These are phyloP conservation scores for Parietichytrium sp. DNA, from an alignment of 108 stramenopile genomes.

Conservation along the genomic window DNA sequence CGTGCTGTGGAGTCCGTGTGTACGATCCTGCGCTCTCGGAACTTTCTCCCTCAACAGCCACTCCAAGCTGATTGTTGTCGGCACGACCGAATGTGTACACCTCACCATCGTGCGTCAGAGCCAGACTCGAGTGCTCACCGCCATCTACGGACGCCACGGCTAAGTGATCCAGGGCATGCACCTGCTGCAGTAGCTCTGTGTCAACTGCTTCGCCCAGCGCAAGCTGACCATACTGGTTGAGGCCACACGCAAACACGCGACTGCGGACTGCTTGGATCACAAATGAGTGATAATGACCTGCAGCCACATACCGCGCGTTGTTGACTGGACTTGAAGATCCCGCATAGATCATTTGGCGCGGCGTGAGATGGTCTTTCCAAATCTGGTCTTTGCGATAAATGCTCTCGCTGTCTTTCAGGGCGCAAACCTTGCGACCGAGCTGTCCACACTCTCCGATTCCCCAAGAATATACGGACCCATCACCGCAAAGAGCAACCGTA, in stretches of 20 bases:
- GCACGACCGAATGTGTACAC: conserved; percentile 75
- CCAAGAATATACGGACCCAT: conserved; percentile 45
- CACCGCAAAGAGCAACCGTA: conserved; percentile 41
- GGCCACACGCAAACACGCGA: conserved; percentile 71
- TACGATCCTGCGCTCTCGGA: conserved; percentile 7
- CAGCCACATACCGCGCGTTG: conserved; percentile 54
- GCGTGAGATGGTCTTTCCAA: conserved; percentile 61
- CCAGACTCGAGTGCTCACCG: conserved; percentile 73
- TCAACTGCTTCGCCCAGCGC: conserved; percentile 70
- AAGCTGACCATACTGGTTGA: conserved; percentile 87
- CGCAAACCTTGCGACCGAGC: neutral
- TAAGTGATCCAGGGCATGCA: conserved; percentile 59
- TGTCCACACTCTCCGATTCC: conserved; percentile 44
- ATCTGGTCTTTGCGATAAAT: conserved; percentile 42
- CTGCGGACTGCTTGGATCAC: conserved; percentile 59
- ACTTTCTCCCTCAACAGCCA: conserved; percentile 40
- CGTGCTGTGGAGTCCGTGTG: conserved; percentile 6
- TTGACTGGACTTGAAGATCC: conserved; percentile 7
- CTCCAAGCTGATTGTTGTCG: conserved; percentile 81
- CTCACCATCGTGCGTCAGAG: conserved; percentile 62
- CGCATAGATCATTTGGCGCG: conserved; percentile 47
- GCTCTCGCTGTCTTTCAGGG: neutral
- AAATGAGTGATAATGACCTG: conserved; percentile 75
- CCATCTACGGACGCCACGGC: conserved; percentile 67
- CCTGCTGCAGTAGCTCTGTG: conserved; percentile 47